Conservation (phyloP, 139 green algal genomes). For the Medakamo hakoo region DNA sequence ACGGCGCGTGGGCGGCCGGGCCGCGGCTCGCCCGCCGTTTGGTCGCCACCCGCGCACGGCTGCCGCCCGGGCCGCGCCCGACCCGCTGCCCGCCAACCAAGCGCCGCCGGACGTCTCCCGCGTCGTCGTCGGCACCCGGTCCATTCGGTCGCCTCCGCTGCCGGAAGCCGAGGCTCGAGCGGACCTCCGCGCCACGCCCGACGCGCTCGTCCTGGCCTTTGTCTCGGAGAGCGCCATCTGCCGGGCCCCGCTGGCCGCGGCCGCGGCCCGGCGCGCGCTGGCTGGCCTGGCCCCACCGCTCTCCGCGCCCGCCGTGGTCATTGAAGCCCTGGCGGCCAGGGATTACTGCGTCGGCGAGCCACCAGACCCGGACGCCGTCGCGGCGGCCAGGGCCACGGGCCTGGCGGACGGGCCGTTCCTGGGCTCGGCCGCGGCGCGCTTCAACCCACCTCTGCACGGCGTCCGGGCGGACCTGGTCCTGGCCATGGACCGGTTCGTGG, state of each 20-base stretch:
- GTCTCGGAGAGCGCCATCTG: constrained; percentile 65
- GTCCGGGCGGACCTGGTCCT: constrained; percentile 52
- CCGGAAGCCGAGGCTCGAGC: constrained; percentile 7
- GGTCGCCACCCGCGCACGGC: not conserved
- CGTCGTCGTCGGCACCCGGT: constrained; percentile 21
- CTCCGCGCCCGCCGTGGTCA: not conserved
- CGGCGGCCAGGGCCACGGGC: constrained; percentile 14
- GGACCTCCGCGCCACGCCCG: not conserved
- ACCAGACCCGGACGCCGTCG: constrained; percentile 19
- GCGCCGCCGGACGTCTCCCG: constrained; percentile 14
- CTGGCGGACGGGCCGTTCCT: constrained; percentile 20
- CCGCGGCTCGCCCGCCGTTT: no score
- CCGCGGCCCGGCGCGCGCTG: constrained; percentile 26
- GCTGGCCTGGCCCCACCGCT: not conserved
- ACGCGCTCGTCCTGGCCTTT: constrained; percentile 28
- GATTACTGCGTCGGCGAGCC: constrained; percentile 59
- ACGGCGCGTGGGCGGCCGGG: not conserved
- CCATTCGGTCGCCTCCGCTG: constrained; percentile 26
- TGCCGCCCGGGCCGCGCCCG: constrained; percentile 6
- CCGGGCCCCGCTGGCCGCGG: constrained; percentile 44
- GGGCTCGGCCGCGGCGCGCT: constrained; percentile 16
- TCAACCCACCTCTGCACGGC: constrained; percentile 44
- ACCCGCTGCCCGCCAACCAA: no score
- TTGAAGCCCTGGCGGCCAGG: constrained; percentile 22
- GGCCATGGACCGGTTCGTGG: constrained; percentile 75